Conservation (phyloP, 345 rosid species). For the Turritis glabra region DNA sequence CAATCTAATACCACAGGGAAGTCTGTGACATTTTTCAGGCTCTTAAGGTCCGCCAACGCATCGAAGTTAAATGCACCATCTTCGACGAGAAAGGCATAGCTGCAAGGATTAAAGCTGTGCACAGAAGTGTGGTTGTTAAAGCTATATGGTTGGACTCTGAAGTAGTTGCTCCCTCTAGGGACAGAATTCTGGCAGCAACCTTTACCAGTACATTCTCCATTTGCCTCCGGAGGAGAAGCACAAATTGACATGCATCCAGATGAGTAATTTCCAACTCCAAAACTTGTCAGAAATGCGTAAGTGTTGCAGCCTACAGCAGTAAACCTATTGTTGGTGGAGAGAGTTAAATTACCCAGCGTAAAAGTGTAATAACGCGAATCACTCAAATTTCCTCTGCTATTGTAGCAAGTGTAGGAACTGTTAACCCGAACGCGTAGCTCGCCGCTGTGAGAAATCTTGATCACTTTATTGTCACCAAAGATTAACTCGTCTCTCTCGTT, state of each 20-base stretch:
- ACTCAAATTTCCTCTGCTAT: not conserved
- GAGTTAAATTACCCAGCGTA: not conserved
- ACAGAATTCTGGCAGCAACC: constrained; percentile 18
- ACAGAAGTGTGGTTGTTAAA: not conserved
- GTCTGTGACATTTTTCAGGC: not conserved
- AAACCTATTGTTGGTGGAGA: constrained; percentile 32
- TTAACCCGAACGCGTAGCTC: constrained; percentile 9
- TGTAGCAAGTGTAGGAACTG: not conserved
- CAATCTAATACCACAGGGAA: constrained; percentile 37
- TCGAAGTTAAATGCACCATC: not conserved
- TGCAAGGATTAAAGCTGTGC: not conserved
- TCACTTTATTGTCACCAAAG: not conserved
- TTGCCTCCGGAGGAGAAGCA: not conserved
- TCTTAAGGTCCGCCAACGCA: not conserved
- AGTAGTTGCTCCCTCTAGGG: not conserved
- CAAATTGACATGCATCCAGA: not conserved
- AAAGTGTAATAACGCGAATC: no score
- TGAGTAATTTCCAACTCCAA: not conserved
- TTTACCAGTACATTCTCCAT: not conserved
- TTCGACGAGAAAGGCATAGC: constrained; percentile 16
- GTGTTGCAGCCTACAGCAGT: constrained; percentile 41
- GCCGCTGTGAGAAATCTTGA: not conserved
- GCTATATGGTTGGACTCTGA: accelerated
- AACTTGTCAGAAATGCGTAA: not conserved
- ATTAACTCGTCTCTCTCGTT: not conserved